These are phyloP conservation scores for Prunus fruticosa DNA, from an alignment of 306 rosid species.

Conservation along the genomic window DNA sequence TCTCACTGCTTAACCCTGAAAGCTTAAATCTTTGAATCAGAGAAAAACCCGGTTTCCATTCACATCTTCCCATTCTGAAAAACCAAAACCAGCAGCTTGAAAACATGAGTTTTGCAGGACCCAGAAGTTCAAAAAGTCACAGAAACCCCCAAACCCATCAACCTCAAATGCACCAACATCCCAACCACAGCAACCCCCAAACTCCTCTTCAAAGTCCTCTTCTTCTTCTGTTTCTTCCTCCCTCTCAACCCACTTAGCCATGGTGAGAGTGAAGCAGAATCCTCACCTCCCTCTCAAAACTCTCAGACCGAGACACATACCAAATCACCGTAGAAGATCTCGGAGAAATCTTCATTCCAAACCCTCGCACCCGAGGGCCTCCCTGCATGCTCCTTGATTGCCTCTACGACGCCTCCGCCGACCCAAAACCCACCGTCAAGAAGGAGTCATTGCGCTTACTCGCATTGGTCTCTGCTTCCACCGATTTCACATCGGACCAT, in stretches of 20 bases:
- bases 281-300: conserved; percentile 82
- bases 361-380: conserved; percentile 63
- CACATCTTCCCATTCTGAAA: neutral
- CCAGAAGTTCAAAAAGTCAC: conserved; percentile 48
- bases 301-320: conserved; percentile 89
- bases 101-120: conserved; percentile 49
- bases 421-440: conserved; percentile 84
- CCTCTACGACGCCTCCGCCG: conserved; percentile 72
- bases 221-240: conserved; percentile 32
- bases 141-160: conserved; percentile 50
- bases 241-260: conserved; percentile 67
- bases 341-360: conserved; percentile 60
- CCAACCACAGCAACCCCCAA: neutral
- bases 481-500: conserved; percentile 61
- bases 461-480: conserved; percentile 49
- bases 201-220: neutral
- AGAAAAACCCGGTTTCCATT: conserved; percentile 13
- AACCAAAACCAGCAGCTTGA: neutral
- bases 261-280: conserved; percentile 93
- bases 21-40: neutral
- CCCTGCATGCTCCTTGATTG: conserved; percentile 85
- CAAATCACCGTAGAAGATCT: conserved; percentile 93
- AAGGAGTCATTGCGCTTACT: conserved; percentile 76
- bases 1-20: neutral
- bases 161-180: conserved; percentile 20